A percentile compares a stretch with the other conserved stretches of the same genome.
These are phyloP conservation scores for Colletotrichum sp. DNA, from an alignment of 2,329 filamentous ascomycete species.

Conservation along the genomic window DNA sequence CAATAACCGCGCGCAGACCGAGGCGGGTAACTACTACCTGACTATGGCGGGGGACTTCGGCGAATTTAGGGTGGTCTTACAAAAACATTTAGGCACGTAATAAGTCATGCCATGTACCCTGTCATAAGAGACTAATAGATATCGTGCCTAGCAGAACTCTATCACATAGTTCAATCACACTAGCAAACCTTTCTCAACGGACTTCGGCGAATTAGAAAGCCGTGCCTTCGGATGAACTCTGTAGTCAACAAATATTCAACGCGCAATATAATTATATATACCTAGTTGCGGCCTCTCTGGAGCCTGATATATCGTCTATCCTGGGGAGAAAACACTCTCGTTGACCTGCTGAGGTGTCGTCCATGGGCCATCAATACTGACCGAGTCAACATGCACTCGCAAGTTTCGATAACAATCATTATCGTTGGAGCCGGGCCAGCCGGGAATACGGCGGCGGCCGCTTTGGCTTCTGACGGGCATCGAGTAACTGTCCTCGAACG, in stretches of 20 bases:
- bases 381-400: not conserved
- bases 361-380: not conserved
- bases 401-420: not conserved
- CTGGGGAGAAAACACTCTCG: not conserved
- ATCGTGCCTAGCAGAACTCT: not conserved
- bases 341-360: not conserved
- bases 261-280: not conserved
- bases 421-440: not conserved
- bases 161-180: not conserved
- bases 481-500: not conserved
- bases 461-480: not conserved
- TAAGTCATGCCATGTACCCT: not conserved
- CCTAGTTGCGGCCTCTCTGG: too few species aligned
- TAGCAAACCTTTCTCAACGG: not conserved
- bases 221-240: not conserved
- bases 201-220: not conserved
- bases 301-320: too few species aligned
- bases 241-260: not conserved
- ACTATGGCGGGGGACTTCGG: not conserved
- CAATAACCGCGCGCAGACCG: not conserved
- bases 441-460: not conserved
- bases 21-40: not conserved
- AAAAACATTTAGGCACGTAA: not conserved
- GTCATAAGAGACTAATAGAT: not conserved
- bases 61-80: not conserved